Conservation (phyloP, 371 early-diverging fungal species). For the Sporodiniella umbellata region DNA sequence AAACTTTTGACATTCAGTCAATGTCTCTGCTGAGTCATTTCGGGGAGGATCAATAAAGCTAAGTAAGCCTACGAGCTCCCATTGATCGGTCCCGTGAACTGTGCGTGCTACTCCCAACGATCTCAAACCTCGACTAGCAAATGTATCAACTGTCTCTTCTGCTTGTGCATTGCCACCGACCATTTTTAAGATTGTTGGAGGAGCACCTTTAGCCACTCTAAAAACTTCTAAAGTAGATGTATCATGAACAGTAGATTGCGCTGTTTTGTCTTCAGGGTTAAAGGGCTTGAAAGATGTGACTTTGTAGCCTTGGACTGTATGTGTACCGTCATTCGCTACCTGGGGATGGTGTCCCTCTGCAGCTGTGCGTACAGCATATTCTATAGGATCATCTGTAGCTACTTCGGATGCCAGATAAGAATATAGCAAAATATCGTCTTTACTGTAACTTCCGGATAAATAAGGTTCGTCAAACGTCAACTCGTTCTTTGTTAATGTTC, state of each 20-base stretch:
- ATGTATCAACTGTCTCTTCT: slow-evolving; percentile 50
- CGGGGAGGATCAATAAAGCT: slow-evolving; percentile 85
- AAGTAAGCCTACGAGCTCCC: slow-evolving; percentile 59
- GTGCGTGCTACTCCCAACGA: slow-evolving; percentile 64
- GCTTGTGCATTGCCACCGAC: slow-evolving; percentile 56
- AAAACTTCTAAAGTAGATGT: slow-evolving; percentile 66
- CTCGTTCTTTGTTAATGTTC: slow-evolving; percentile 91
- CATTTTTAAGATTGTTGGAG: slow-evolving; percentile 57
- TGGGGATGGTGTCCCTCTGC: slow-evolving; percentile 75
- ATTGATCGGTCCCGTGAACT: slow-evolving; percentile 48
- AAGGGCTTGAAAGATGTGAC: slow-evolving; percentile 79
- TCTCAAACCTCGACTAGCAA: slow-evolving; percentile 73
- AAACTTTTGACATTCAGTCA: slow-evolving; percentile 69
- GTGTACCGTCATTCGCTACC: slow-evolving; percentile 52
- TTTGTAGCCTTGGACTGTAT: slow-evolving; percentile 70
- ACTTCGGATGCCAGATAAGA: slow-evolving; percentile 88
- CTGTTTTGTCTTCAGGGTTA: slow-evolving; percentile 80
- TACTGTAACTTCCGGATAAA: slow-evolving; percentile 66
- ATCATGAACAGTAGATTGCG: slow-evolving; percentile 83
- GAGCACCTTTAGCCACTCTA: slow-evolving; percentile 63
- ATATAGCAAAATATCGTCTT: slow-evolving; percentile 82
- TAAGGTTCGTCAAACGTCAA: slow-evolving; percentile 90
- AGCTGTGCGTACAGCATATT: slow-evolving; percentile 84
- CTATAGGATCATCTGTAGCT: slow-evolving; percentile 92
- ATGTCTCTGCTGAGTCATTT: slow-evolving; percentile 70